Percentiles rank a stretch among this genome's conserved stretches.
Evolutionary conservation across 75 land plant genomes (phyloP).

Genomic region (Pinus taeda): DNA sequence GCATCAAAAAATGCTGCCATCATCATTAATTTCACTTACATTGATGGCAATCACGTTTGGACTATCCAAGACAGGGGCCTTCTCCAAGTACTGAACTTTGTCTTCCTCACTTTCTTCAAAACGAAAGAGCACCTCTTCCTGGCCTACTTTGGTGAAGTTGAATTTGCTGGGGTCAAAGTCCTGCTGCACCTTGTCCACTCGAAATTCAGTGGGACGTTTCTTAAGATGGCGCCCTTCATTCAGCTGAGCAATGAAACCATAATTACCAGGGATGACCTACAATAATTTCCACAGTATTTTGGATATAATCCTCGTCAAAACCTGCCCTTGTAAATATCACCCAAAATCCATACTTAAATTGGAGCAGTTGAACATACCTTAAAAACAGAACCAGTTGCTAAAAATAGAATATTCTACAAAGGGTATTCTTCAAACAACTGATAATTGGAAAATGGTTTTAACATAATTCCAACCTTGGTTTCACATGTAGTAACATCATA

Average conservation of each 20-base stretch:
- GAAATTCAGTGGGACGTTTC: conserved; percentile 95
- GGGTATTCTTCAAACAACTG: neutral
- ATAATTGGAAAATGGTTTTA: conserved; percentile 5
- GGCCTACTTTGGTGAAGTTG: conserved; percentile 95
- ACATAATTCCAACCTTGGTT: conserved; percentile 65
- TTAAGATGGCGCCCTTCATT: conserved; percentile 94
- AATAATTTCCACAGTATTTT: neutral
- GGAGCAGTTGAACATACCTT: neutral
- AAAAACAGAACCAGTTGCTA: neutral
- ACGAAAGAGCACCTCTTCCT: conserved; percentile 88
- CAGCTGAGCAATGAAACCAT: conserved; percentile 92
- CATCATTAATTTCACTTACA: conserved; percentile 32
- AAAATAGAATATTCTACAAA: neutral
- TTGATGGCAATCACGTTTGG: conserved; percentile 88
- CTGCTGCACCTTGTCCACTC: conserved; percentile 90
- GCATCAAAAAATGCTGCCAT: neutral
- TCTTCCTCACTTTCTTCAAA: conserved; percentile 62
- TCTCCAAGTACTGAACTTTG: conserved; percentile 19
- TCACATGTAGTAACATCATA: conserved; percentile 95
- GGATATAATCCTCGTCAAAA: neutral
- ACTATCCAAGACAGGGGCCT: conserved; percentile 46
- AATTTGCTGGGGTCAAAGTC: conserved; percentile 87
- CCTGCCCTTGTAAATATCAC: neutral
- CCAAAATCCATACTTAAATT: neutral
- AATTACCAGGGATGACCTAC: conserved; percentile 83